phyloP scores from a whole-genome alignment of 805 yeast genomes.

The Teunomyces lycoperdinae region DNA sequence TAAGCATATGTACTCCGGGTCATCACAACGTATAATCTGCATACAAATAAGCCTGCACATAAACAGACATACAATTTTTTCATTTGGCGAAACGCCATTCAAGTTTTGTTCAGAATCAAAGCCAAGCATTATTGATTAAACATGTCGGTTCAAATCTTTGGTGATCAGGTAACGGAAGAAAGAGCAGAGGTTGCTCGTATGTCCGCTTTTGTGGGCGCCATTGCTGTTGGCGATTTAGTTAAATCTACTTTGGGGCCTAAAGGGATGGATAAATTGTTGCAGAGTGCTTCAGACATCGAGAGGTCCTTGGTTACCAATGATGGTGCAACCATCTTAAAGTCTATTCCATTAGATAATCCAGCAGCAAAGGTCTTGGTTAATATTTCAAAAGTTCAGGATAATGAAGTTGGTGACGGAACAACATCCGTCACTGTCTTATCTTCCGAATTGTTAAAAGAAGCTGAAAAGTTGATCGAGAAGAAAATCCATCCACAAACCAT shows the following conservation, averaged over 20 bases:
- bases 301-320: constrained; percentile 87
- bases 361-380: constrained; percentile 96
- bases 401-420: constrained; percentile 98
- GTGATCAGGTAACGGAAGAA: constrained; percentile 96
- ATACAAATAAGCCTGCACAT: neutral
- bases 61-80: neutral
- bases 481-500: constrained; percentile 98
- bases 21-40: neutral
- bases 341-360: constrained; percentile 94
- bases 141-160: constrained; percentile 88
- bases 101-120: neutral
- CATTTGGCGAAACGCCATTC: constrained; percentile 2
- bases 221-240: constrained; percentile 97
- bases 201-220: constrained; percentile 97
- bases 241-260: constrained; percentile 95
- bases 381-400: constrained; percentile 94
- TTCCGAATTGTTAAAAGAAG: constrained; percentile 90
- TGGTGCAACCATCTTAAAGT: constrained; percentile 94
- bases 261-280: constrained; percentile 96
- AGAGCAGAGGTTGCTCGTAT: constrained; percentile 97
- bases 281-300: constrained; percentile 73
- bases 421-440: constrained; percentile 91
- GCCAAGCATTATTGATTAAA: neutral
- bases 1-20: neutral
- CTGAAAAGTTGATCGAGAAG: constrained; percentile 86